Percentiles rank a stretch among this genome's conserved stretches.
phyloP scores from a whole-genome alignment of 83 land plant genomes.

The Thuja plicata region DNA sequence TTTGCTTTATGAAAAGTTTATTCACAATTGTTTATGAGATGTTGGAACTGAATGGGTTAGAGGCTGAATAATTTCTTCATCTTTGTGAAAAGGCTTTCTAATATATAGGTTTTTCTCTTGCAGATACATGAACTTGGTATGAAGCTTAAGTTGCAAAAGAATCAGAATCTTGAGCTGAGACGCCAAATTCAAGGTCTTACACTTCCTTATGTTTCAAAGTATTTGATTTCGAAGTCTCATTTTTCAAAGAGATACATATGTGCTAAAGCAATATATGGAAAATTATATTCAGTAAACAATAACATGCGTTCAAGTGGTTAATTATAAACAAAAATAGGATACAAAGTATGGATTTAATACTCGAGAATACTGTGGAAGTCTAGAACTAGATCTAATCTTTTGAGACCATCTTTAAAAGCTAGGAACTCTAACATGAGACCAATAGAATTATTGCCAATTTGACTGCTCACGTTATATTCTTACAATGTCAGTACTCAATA shows the following conservation, averaged over 20 bases:
- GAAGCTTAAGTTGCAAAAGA: constrained; percentile 81
- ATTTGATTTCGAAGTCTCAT: not conserved
- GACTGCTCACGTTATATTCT: too few relatives aligned
- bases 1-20: not conserved
- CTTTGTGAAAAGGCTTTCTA: not conserved
- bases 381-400: too few relatives aligned
- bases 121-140: constrained; percentile 86
- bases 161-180: constrained; percentile 74
- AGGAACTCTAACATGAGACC: too few relatives aligned
- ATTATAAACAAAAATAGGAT: not conserved
- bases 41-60: not conserved
- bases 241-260: not conserved
- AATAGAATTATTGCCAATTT: too few relatives aligned
- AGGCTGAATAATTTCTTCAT: not conserved
- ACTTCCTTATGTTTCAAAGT: not conserved
- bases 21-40: not conserved
- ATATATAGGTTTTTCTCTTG: not conserved
- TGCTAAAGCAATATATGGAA: not conserved
- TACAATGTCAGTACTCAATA: too few relatives aligned
- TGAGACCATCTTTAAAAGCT: too few relatives aligned
- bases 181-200: constrained; percentile 71
- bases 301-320: not conserved
- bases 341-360: too few relatives aligned
- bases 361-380: too few relatives aligned
- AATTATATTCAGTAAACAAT: not conserved